Evolutionary conservation across 495 filamentous ascomycete species (phyloP), one percentile per base, ranked within the genome.

Genomic region (Hypoxylon cercidicola): DNA sequence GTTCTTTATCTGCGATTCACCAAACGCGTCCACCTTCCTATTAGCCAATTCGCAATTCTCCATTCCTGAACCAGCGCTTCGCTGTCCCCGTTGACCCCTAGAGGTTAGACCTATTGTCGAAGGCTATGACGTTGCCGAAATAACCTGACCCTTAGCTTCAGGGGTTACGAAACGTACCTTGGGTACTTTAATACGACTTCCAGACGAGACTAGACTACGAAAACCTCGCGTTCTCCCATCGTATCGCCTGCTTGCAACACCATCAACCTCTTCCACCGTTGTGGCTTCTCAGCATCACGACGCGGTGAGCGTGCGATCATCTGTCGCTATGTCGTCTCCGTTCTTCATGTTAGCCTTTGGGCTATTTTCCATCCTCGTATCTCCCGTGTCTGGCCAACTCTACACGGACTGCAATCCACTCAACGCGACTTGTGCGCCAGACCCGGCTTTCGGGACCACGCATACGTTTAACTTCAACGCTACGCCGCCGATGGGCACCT

Each of bases 331-430:
- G 72, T 43, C 72, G 21, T 53, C 75, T 46, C 67, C 74, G 7
- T 62, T 74, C 56, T 64, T 65, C 15, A 46, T 40, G 57, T 69
- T 79, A 40, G 79, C 73, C 52, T n/a, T 72, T 37, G 75, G 71
- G 70, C 77, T 83, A 55, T 63, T 83, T n/a, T 66, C 75, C 18
- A 55, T 69, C 39, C 60, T 77, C 64, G 55, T 84, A 32, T 49
- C 75, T 49, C 59, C 76, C 13, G 80, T 76, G 62, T 68, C 75
- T 34, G 88, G 84, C 25, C 89, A 91, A 69, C 87, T 88, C 28
- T 85, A 65, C 44, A 90, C 89, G 11, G 68, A 77, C 20, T 96
- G 92, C 81, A 82, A 91, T 66, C 91, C 82, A 37, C 79, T 83
- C 54, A 83, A 92, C 55, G 75, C 76, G 50, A 79, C 81, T 2